Conservation (phyloP, 768 basidiomycete genomes). For the Panellus pusillus region DNA sequence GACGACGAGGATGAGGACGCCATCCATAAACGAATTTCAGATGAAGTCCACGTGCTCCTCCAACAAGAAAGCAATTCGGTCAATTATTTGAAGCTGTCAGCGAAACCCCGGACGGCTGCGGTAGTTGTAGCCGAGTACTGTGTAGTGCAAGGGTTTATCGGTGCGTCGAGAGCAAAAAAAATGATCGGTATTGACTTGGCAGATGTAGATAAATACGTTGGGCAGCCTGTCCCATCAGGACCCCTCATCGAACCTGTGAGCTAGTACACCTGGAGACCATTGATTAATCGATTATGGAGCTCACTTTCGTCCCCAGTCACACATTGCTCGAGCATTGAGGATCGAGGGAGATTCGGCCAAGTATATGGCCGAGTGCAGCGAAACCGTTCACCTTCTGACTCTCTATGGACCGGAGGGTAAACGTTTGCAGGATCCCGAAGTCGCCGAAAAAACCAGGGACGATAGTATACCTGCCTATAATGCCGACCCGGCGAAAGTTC, state of each 20-base stretch:
- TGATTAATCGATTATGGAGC: no score
- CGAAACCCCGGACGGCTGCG: slow-evolving; percentile 39
- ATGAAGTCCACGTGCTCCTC: slow-evolving; percentile 44
- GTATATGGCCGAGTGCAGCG: slow-evolving; percentile 50
- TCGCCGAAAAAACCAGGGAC: slow-evolving; percentile 53
- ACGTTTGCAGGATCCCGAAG: slow-evolving; percentile 47
- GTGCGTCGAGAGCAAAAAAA: no score
- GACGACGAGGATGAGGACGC: slow-evolving; percentile 40
- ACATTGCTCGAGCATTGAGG: slow-evolving; percentile 54
- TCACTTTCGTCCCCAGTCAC: slow-evolving; percentile 34
- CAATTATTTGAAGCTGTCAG: slow-evolving; percentile 41
- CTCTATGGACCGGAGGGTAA: slow-evolving; percentile 59
- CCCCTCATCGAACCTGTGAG: slow-evolving; percentile 50
- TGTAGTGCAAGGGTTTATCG: slow-evolving; percentile 50
- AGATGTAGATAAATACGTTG: slow-evolving; percentile 38
- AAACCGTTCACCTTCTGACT: slow-evolving; percentile 48
- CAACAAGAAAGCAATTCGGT: slow-evolving; percentile 45
- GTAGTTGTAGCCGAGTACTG: slow-evolving; percentile 50
- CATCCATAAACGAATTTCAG: slow-evolving; percentile 41
- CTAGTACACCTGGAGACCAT: no score
- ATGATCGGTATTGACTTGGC: no score
- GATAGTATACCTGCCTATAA: slow-evolving; percentile 38
- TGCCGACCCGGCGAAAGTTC: slow-evolving; percentile 47
- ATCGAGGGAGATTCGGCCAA: slow-evolving; percentile 33
- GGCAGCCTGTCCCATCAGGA: slow-evolving; percentile 41